These are phyloP conservation scores for Heracleum sosnowskyi DNA, from an alignment of 129 eudicot genomes.

Conservation along the genomic window DNA sequence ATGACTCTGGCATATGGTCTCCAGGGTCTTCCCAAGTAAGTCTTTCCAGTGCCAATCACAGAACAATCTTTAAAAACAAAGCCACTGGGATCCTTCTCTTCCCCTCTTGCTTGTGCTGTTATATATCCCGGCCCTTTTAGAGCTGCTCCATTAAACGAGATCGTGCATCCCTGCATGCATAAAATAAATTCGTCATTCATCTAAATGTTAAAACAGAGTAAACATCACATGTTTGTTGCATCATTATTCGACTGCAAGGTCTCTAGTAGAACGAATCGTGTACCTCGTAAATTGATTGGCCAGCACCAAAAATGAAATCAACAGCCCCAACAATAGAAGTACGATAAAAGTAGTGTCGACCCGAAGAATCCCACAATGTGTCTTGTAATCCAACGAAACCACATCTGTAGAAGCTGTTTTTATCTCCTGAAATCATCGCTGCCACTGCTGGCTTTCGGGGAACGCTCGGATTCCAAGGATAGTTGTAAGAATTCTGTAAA, in stretches of 20 bases:
- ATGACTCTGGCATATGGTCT: conserved; percentile 56
- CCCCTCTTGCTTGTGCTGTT: conserved; percentile 57
- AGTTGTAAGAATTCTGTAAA: conserved; percentile 61
- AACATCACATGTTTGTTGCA: not conserved
- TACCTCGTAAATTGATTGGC: conserved; percentile 85
- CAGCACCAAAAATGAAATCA: conserved; percentile 84
- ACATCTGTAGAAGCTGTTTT: conserved; percentile 47
- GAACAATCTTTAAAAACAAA: conserved; percentile 60
- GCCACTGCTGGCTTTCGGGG: conserved; percentile 47
- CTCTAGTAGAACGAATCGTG: not conserved
- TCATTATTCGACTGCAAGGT: not conserved
- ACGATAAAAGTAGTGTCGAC: conserved; percentile 60
- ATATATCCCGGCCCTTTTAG: conserved; percentile 40
- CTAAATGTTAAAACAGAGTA: not conserved
- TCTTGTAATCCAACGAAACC: conserved; percentile 76
- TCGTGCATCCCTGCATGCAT: conserved; percentile 33
- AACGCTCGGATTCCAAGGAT: conserved; percentile 26
- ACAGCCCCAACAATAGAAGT: conserved; percentile 70
- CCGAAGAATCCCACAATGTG: conserved; percentile 67
- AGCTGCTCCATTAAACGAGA: conserved; percentile 37
- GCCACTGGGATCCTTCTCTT: conserved; percentile 29
- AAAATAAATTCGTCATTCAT: not conserved
- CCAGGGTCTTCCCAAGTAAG: conserved; percentile 75
- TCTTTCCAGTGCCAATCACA: conserved; percentile 41
- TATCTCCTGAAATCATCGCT: conserved; percentile 58